These are phyloP conservation scores for Sordariomycetes sp. DNA, from an alignment of 2,329 filamentous ascomycete species.

Conservation along the genomic window DNA sequence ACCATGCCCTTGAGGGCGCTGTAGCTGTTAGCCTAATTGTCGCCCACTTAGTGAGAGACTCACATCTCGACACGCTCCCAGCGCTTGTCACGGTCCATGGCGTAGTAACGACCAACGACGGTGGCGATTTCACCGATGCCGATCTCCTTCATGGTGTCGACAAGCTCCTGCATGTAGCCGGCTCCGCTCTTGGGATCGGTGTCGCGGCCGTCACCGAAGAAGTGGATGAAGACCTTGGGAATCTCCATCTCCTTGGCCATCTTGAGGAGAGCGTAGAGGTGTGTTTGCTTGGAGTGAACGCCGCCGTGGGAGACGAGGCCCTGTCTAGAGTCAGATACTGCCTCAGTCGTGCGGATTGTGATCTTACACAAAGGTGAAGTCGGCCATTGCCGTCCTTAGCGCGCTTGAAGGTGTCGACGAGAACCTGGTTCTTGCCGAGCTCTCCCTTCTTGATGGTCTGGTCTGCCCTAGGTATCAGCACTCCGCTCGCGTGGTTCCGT, in stretches of 20 bases:
- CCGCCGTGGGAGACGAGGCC: constrained; percentile 92
- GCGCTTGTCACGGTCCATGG: constrained; percentile 99
- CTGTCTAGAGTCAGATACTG: constrained; percentile 2
- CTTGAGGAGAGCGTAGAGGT: constrained; percentile 78
- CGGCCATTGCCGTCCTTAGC: constrained; percentile 86
- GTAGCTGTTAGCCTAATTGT: background rate
- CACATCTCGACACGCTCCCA: constrained; percentile 85
- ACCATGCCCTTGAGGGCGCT: constrained; percentile 75
- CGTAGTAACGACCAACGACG: constrained; percentile 91
- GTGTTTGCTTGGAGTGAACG: constrained; percentile 93
- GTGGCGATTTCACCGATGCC: constrained; percentile 84
- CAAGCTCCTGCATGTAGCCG: constrained; percentile 78
- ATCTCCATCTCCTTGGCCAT: constrained; percentile 84
- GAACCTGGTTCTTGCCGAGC: constrained; percentile 64
- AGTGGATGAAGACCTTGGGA: constrained; percentile 94
- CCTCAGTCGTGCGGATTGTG: background rate
- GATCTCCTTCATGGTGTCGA: constrained; percentile 74
- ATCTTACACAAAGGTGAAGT: constrained; percentile 62
- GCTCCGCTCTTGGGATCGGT: constrained; percentile 93
- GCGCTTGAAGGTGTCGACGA: constrained; percentile 66
- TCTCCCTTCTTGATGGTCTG: constrained; percentile 80
- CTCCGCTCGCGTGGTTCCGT: background rate
- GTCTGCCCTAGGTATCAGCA: constrained; percentile 33
- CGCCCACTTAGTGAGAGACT: background rate
- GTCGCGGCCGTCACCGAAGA: constrained; percentile 96